These are phyloP conservation scores for Blastobotrys attinorum DNA, from an alignment of 805 yeast species.

Conservation along the genomic window DNA sequence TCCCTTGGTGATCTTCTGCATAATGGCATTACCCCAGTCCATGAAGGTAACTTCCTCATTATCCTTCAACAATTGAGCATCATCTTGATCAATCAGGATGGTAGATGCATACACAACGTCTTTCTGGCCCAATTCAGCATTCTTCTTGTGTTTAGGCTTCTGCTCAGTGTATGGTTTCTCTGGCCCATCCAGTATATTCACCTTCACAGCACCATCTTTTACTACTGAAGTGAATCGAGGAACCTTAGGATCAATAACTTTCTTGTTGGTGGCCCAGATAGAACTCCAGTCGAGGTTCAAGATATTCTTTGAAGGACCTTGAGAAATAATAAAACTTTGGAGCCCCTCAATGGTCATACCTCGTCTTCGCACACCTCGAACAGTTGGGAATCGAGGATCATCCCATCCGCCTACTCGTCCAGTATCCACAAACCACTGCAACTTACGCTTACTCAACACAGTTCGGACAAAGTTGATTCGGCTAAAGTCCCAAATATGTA, in stretches of 20 bases:
- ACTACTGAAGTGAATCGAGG: conserved; percentile 89
- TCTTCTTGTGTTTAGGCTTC: conserved; percentile 92
- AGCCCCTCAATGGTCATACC: conserved; percentile 99
- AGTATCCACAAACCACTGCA: conserved; percentile 98
- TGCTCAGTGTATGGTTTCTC: conserved; percentile 52
- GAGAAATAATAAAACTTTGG: conserved; percentile 84
- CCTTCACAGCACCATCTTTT: conserved; percentile 54
- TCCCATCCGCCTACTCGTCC: conserved; percentile 89
- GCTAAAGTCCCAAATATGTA: conserved; percentile 96
- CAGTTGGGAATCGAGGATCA: conserved; percentile 99
- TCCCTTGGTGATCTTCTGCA: conserved; percentile 60
- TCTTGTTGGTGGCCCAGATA: conserved; percentile 97
- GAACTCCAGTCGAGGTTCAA: conserved; percentile 96
- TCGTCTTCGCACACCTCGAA: conserved; percentile 98
- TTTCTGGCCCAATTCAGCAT: conserved; percentile 82
- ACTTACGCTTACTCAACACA: conserved; percentile 88
- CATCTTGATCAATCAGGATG: conserved; percentile 77
- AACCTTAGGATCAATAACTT: conserved; percentile 92
- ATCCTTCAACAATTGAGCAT: conserved; percentile 63
- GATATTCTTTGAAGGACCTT: conserved; percentile 97
- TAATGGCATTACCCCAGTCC: conserved; percentile 97
- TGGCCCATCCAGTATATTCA: conserved; percentile 52
- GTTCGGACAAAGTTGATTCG: conserved; percentile 97
- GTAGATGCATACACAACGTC: conserved; percentile 58
- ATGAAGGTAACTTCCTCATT: conserved; percentile 94